Evolutionary conservation across 2,329 filamentous ascomycete genomes (phyloP).

Genomic region (Hypoxylon sp.): DNA sequence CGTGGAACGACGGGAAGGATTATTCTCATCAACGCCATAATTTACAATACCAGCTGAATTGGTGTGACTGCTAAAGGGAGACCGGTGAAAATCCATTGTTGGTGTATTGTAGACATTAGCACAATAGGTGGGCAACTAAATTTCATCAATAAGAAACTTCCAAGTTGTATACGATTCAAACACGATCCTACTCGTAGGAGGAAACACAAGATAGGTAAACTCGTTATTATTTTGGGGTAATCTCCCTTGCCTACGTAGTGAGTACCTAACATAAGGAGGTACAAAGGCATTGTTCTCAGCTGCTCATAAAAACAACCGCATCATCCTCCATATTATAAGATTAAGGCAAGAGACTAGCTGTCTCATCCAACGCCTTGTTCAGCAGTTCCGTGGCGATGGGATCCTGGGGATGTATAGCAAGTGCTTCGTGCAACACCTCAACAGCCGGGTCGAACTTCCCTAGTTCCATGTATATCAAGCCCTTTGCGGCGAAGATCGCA

Average conservation of each 20-base stretch:
- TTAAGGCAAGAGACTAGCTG: slow-evolving; percentile 51
- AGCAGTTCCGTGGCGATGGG: slow-evolving; percentile 82
- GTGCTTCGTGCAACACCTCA: slow-evolving; percentile 81
- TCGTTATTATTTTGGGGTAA: slow-evolving; percentile 1
- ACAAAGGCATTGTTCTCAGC: slow-evolving; percentile 1
- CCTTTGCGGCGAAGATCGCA: slow-evolving; percentile 82
- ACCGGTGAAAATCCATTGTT: too few species aligned
- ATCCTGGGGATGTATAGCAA: slow-evolving; percentile 81
- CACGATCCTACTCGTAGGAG: too few species aligned
- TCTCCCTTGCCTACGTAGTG: slow-evolving; percentile 5
- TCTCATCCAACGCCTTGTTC: slow-evolving; percentile 73
- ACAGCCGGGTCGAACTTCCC: slow-evolving; percentile 79
- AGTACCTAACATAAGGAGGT: neutral
- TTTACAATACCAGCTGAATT: too few species aligned
- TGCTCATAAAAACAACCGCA: slow-evolving; percentile 6
- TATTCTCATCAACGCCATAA: too few species aligned
- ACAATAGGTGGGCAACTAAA: too few species aligned
- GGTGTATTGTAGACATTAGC: too few species aligned
- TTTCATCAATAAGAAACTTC: too few species aligned
- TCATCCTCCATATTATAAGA: neutral
- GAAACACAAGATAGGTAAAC: neutral
- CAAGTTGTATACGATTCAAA: too few species aligned
- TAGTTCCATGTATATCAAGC: slow-evolving; percentile 82
- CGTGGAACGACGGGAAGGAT: too few species aligned
- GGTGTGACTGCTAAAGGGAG: too few species aligned